phyloP scores from a whole-genome alignment of 106 monocot species.

The Amphibolis antarctica region DNA sequence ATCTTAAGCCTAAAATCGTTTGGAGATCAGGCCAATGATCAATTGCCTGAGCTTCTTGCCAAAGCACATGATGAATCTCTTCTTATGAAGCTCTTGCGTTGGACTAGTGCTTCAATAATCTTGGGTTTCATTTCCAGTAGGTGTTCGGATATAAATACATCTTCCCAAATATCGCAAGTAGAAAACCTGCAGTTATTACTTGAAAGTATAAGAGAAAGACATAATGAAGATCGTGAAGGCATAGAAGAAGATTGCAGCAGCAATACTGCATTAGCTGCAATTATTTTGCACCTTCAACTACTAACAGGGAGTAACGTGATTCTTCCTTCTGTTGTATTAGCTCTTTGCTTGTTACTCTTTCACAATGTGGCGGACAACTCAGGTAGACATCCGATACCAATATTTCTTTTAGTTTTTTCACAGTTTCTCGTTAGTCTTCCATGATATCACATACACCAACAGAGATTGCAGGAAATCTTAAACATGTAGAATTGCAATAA shows the following conservation, averaged over 20 bases:
- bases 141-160: slow-evolving; percentile 4
- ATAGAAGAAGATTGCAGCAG: slow-evolving; percentile 5
- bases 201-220: slow-evolving; percentile 12
- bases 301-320: slow-evolving; percentile 18
- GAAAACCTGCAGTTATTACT: slow-evolving; percentile 32
- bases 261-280: slow-evolving; percentile 28
- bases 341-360: slow-evolving; percentile 36
- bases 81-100: slow-evolving; percentile 51
- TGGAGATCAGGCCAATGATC: slow-evolving; percentile 8
- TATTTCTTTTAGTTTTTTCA: background rate
- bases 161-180: slow-evolving; percentile 9
- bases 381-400: slow-evolving; percentile 21
- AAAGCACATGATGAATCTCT: slow-evolving; percentile 35
- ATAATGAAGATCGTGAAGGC: background rate
- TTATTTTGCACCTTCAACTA: slow-evolving; percentile 49
- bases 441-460: no score
- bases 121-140: slow-evolving; percentile 31
- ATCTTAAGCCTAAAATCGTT: background rate
- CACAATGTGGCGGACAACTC: slow-evolving; percentile 1
- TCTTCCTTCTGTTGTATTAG: slow-evolving; percentile 40
- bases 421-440: background rate
- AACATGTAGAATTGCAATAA: no score
- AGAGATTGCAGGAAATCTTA: no score
- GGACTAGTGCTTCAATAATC: slow-evolving; percentile 57
- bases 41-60: no score